Percentiles rank a stretch among this genome's conserved stretches.
Evolutionary conservation across 139 green algal species (phyloP).

Genomic region (Chlamydomonas sp.): DNA sequence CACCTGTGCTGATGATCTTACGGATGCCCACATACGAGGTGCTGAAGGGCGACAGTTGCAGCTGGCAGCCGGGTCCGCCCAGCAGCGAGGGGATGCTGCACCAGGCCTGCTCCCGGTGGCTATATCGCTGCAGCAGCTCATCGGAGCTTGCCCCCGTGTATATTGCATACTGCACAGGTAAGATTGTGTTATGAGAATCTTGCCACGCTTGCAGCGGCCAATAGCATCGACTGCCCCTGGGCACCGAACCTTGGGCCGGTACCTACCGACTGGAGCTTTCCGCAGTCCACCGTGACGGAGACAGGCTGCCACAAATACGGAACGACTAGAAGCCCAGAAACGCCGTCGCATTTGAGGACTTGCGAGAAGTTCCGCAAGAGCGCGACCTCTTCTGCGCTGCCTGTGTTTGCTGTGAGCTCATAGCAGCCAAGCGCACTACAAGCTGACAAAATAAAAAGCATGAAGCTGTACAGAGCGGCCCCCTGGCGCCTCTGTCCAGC

Average conservation of each 20-base stretch:
- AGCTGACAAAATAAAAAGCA: no score
- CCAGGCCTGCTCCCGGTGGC: constrained; percentile 21
- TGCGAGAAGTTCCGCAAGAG: constrained; percentile 1
- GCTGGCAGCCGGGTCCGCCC: background rate
- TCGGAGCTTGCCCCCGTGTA: background rate
- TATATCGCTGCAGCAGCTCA: background rate
- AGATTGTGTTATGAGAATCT: no score
- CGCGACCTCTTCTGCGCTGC: background rate
- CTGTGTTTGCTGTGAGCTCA: background rate
- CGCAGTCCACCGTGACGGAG: constrained; percentile 28
- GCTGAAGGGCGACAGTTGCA: constrained; percentile 38
- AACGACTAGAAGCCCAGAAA: constrained; percentile 23
- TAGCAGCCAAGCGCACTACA: background rate
- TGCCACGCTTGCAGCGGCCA: no score
- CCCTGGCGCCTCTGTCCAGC: no score
- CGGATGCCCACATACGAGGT: constrained; percentile 22
- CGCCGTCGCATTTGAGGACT: constrained; percentile 12
- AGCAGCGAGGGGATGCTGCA: constrained; percentile 20
- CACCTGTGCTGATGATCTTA: background rate
- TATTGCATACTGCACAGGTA: constrained; percentile 20
- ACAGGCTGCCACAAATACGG: constrained; percentile 39
- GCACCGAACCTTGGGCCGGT: constrained; percentile 14
- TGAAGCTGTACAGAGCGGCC: no score
- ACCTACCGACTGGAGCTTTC: constrained; percentile 22
- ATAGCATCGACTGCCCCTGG: no score